Evolutionary conservation across 2,329 filamentous ascomycete species (phyloP).

Genomic region (Hymenoscyphus fructigenus): DNA sequence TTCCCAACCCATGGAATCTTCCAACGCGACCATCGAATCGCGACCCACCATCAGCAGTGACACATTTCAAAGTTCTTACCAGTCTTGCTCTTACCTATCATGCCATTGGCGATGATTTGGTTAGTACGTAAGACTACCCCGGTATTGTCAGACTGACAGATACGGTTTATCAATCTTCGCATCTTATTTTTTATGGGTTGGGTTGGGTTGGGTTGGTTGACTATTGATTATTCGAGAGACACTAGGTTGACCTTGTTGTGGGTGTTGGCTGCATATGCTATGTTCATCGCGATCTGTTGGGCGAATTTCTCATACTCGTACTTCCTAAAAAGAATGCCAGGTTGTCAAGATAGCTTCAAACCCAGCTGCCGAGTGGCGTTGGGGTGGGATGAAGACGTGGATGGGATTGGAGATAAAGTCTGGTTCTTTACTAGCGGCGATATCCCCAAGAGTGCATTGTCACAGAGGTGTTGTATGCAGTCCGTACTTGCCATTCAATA

Average conservation of each 20-base stretch:
- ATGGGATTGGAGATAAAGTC: no score
- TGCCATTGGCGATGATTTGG: neutral
- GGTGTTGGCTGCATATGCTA: neutral
- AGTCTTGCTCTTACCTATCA: neutral
- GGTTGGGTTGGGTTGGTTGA: neutral
- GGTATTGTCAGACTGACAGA: neutral
- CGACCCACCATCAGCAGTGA: neutral
- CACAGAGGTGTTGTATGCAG: neutral
- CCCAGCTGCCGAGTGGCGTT: slow-evolving; percentile 5
- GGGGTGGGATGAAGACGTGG: neutral
- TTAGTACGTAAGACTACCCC: neutral
- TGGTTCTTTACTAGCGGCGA: neutral
- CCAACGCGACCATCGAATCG: neutral
- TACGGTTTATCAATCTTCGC: neutral
- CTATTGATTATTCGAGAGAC: neutral
- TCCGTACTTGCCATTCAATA: neutral
- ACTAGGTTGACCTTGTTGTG: neutral
- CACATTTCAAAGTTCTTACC: neutral
- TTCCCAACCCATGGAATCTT: no score
- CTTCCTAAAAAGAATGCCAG: neutral
- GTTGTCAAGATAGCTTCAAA: neutral
- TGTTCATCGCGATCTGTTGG: neutral
- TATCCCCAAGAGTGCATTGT: neutral
- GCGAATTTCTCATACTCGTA: neutral
- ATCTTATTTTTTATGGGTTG: neutral